Conservation (phyloP, 257 asterid species). For the Solanum arcanum region DNA sequence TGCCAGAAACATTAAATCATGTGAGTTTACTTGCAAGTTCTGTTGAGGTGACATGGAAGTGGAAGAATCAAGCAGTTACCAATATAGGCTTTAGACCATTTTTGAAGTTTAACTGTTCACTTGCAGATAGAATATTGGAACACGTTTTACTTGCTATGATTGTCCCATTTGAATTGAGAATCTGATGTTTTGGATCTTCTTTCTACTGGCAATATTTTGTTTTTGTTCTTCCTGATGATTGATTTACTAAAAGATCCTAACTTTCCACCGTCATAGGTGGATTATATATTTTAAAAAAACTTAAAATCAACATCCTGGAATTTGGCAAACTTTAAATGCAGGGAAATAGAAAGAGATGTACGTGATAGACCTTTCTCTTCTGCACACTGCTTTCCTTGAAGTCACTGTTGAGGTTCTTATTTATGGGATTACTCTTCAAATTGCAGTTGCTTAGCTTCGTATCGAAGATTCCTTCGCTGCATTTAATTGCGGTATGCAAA, state of each 20-base stretch:
- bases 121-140: background rate
- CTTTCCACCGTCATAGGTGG: background rate
- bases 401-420: background rate
- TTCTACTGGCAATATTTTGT: background rate
- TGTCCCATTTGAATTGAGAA: background rate
- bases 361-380: background rate
- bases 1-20: constrained; percentile 27
- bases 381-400: background rate
- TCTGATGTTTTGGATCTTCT: background rate
- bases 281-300: background rate
- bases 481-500: constrained; percentile 64
- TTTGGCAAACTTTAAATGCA: background rate
- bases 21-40: constrained; percentile 21
- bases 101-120: background rate
- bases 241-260: background rate
- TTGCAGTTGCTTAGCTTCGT: constrained; percentile 70
- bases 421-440: background rate
- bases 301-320: background rate
- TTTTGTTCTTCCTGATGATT: background rate
- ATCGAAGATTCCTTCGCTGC: constrained; percentile 68
- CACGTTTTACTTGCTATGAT: background rate
- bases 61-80: background rate
- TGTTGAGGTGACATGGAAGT: background rate
- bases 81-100: background rate
- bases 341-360: background rate